Evolutionary conservation across 1,139 yeast genomes (phyloP).

Genomic region (Diutina mesorugosa): DNA sequence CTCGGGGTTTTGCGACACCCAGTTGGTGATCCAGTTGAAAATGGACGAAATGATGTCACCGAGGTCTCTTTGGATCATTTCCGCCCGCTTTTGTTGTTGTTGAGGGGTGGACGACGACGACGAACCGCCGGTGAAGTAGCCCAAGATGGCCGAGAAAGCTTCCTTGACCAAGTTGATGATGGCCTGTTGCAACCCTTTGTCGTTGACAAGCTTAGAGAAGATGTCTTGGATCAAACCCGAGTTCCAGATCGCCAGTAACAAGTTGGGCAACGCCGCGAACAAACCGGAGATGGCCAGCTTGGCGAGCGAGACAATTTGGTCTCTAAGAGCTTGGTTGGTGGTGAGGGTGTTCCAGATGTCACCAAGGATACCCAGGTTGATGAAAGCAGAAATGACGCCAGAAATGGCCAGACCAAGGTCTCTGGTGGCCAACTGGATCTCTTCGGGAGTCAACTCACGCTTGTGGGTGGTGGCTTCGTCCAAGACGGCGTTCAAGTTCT

Average conservation of each 20-base stretch:
- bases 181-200: background rate
- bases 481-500: background rate
- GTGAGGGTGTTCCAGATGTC: slow-evolving; percentile 26
- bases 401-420: slow-evolving; percentile 22
- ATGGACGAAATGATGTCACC: background rate
- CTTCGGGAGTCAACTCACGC: slow-evolving; percentile 22
- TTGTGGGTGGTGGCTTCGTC: slow-evolving; percentile 11
- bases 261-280: slow-evolving; percentile 29
- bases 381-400: slow-evolving; percentile 24
- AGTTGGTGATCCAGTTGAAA: background rate
- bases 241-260: slow-evolving; percentile 29
- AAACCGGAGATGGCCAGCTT: slow-evolving; percentile 23
- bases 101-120: background rate
- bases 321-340: slow-evolving; percentile 15
- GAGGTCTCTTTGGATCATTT: background rate
- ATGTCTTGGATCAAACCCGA: slow-evolving; percentile 28
- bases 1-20: background rate
- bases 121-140: background rate
- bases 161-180: slow-evolving; percentile 16
- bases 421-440: slow-evolving; percentile 21
- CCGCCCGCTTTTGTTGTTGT: background rate
- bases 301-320: slow-evolving; percentile 15
- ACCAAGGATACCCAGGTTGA: slow-evolving; percentile 26
- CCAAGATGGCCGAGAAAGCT: slow-evolving; percentile 12
- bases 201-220: slow-evolving; percentile 19